Percentiles rank a stretch among this genome's conserved stretches.
Evolutionary conservation across 2,329 filamentous ascomycete species (phyloP).

Genomic region (Diplodia seriata): DNA sequence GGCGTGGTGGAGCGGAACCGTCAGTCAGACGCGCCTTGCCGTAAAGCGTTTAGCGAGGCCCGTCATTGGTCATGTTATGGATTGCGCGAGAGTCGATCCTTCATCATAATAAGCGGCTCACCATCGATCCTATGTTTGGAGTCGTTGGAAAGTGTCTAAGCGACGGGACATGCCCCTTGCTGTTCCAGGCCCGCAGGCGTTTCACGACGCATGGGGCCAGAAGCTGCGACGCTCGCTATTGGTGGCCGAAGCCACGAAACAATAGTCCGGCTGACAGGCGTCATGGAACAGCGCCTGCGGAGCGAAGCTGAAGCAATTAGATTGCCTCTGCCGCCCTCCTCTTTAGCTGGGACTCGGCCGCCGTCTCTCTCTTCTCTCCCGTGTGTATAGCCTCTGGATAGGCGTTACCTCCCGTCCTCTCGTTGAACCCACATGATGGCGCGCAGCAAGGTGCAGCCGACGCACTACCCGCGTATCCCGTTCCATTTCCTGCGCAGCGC

Average conservation of each 20-base stretch:
- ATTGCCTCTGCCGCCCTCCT: neutral
- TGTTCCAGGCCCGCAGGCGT: neutral
- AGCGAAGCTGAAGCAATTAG: constrained; percentile 6
- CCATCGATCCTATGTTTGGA: neutral
- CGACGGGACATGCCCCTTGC: neutral
- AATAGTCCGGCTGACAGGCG: constrained; percentile 24
- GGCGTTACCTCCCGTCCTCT: constrained; percentile 8
- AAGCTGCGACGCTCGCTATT: constrained; percentile 4
- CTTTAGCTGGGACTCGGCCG: neutral
- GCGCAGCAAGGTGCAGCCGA: constrained; percentile 41
- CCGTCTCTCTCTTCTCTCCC: neutral
- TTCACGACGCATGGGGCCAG: constrained; percentile 14
- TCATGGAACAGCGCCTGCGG: neutral
- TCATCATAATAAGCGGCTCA: neutral
- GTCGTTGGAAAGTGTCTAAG: neutral
- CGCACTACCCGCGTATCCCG: constrained; percentile 51
- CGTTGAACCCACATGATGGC: constrained; percentile 1
- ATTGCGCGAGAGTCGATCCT: neutral
- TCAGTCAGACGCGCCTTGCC: constrained; percentile 6
- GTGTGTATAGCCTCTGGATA: constrained; percentile 24
- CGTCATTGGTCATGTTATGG: neutral
- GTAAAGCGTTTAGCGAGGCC: neutral
- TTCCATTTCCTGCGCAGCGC: constrained; percentile 53
- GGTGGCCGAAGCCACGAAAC: neutral
- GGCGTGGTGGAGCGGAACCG: neutral